Evolutionary conservation across 371 early-diverging fungal species (phyloP).

Genomic region (Nematocida sp.): DNA sequence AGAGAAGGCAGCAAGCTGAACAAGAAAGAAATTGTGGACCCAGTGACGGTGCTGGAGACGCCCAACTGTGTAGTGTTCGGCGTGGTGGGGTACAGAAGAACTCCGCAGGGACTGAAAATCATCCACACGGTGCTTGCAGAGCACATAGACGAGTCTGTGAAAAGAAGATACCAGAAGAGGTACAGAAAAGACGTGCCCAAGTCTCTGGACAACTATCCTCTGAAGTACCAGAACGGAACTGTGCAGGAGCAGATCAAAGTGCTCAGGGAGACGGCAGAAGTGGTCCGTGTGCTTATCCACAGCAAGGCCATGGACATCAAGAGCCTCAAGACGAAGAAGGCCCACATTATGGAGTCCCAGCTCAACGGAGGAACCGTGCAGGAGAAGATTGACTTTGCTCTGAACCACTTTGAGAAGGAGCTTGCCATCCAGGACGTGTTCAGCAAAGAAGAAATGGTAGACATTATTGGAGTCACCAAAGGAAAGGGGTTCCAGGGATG

Average conservation of each 20-base stretch:
- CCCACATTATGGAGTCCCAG: constrained; percentile 98
- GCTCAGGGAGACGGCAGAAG: constrained; percentile 93
- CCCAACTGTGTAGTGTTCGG: constrained; percentile 95
- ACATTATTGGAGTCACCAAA: constrained; percentile 96
- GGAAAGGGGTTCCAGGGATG: constrained; percentile 99
- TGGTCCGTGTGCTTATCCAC: constrained; percentile 94
- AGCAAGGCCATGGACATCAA: constrained; percentile 88
- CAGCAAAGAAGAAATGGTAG: constrained; percentile 92
- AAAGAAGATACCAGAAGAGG: constrained; percentile 98
- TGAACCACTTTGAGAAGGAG: constrained; percentile 90
- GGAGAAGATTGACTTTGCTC: constrained; percentile 93
- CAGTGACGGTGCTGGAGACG: constrained; percentile 94
- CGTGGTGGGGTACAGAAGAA: constrained; percentile 97
- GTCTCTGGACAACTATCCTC: constrained; percentile 92
- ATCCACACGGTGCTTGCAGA: constrained; percentile 96
- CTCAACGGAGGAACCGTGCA: constrained; percentile 94
- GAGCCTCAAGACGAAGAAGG: constrained; percentile 84
- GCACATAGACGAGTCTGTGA: constrained; percentile 89
- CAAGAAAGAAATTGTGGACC: constrained; percentile 88
- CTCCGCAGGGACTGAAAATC: constrained; percentile 88
- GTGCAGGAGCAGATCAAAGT: constrained; percentile 82
- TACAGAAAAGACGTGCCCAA: constrained; percentile 94
- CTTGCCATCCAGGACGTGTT: constrained; percentile 79
- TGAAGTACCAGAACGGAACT: constrained; percentile 78
- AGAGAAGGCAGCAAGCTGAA: constrained; percentile 55